These are phyloP conservation scores for Aspergillus tamarii DNA, from an alignment of 2,329 filamentous ascomycete species.

Conservation along the genomic window DNA sequence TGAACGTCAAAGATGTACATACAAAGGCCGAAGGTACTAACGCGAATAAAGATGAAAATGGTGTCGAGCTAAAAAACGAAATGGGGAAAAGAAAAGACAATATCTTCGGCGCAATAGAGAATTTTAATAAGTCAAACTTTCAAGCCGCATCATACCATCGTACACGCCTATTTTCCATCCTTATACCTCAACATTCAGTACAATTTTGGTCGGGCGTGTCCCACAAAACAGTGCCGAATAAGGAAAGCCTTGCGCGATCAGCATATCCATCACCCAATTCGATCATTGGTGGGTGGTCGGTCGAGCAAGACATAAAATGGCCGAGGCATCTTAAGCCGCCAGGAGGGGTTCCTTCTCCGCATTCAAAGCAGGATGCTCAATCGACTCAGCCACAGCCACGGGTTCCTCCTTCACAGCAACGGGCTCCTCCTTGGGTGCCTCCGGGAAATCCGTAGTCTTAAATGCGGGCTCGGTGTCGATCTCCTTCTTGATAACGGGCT, in stretches of 20 bases:
- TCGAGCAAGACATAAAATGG: constrained; percentile 1
- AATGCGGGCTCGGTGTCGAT: constrained; percentile 44
- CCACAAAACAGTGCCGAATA: constrained; percentile 9
- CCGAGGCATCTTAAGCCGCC: constrained; percentile 26
- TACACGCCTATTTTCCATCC: constrained; percentile 21
- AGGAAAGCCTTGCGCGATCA: neutral
- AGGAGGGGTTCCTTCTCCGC: constrained; percentile 39
- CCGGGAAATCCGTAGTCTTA: constrained; percentile 56
- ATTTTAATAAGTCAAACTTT: constrained; percentile 6
- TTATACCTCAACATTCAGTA: constrained; percentile 10
- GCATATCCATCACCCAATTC: neutral
- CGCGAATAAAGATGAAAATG: neutral
- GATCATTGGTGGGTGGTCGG: neutral
- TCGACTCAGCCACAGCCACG: constrained; percentile 28
- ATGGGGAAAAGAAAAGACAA: constrained; percentile 9
- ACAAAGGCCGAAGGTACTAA: constrained; percentile 11
- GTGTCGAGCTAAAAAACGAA: constrained; percentile 3
- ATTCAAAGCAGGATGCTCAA: constrained; percentile 35
- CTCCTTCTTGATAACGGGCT: constrained; percentile 30
- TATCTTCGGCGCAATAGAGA: constrained; percentile 4
- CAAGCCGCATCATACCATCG: constrained; percentile 25
- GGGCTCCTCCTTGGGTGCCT: constrained; percentile 47
- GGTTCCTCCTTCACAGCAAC: constrained; percentile 37
- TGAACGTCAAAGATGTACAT: constrained; percentile 9
- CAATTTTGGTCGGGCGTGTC: constrained; percentile 7